Base-by-base conservation (phyloP, 2,329 filamentous ascomycete genomes). In the Xylariaceae sp. region DNA sequence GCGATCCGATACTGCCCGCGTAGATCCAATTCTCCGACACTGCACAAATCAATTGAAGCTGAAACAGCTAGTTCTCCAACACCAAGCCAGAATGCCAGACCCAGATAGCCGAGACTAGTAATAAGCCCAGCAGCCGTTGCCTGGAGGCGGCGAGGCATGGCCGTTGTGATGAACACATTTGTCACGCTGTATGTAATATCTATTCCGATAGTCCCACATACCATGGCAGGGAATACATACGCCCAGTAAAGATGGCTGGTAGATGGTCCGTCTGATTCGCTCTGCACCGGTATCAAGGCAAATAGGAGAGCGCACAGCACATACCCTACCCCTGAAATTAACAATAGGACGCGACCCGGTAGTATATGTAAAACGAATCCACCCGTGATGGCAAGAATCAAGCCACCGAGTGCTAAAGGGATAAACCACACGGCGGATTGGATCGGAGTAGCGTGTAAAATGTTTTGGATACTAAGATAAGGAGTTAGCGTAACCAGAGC, bases 121-220 rank as follows among this genome's bases (percentile, higher is more conserved):
- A 89, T 86, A 44, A 92, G 71, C 0, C 85, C 89, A 1, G 89
- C 88, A 0, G 89, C 89, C 0, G 91, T 77, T 0, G 88, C 89
- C 69, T 93, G 90, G 48, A 85, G 79, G 12, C 82, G 79, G 3
- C 78, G 77, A 0, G 89, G 88, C 60, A 92, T 77, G 14, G 82
- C 83, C 0, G 89, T 91, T 0, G 89, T 91, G 70, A 91, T 89
- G 72, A 90, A 93, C 56, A 93, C 82, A 65, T 89, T 92, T 18
- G 86, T 83, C 1, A 92, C 82, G 67, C 88, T 91, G 74, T 88
- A 92, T 6, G 85, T 85, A 52, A 92, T 85, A 66, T 93, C 90
- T 56, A 92, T 85, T 18, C 87, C 89, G 32, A 92, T 77, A 0
- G 89, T 93, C 12, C 81, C 81, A 60, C 85, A 84, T 2, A 88